Evolutionary conservation across 2,329 filamentous ascomycete species (phyloP).

Genomic region (Leptographium flavum): DNA sequence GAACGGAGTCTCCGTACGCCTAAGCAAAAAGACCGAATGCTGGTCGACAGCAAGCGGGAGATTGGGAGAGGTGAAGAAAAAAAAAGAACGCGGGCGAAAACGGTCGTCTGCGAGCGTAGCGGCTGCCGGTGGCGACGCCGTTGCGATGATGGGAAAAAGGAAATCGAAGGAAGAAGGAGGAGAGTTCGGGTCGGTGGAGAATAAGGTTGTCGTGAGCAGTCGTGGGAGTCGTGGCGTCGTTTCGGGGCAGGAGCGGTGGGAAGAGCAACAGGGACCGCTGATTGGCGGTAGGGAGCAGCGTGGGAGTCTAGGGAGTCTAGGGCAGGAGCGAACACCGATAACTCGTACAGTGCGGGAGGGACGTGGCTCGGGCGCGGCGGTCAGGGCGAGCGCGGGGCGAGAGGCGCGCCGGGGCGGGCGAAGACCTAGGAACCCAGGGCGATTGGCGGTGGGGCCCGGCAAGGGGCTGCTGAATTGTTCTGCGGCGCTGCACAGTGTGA

Average conservation of each 20-base stretch:
- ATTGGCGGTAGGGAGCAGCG: not conserved
- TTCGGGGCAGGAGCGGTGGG: conserved; percentile 3
- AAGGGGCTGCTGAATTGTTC: too few relatives aligned
- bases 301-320: not conserved
- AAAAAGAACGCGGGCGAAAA: not conserved
- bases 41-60: not conserved
- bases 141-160: not conserved
- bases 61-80: not conserved
- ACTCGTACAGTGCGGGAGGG: not conserved
- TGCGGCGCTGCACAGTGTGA: too few relatives aligned
- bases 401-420: not conserved
- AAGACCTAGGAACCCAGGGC: not conserved
- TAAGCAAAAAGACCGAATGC: not conserved
- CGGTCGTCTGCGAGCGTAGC: not conserved
- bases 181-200: not conserved
- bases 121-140: not conserved
- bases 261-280: not conserved
- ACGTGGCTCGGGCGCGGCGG: not conserved
- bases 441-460: not conserved
- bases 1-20: too few relatives aligned
- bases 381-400: not conserved
- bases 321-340: not conserved
- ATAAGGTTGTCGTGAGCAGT: not conserved
- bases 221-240: conserved; percentile 6
- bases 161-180: not conserved